Base-by-base conservation (phyloP, 1,284 basidiomycete genomes). In the Boletus subluridellus region DNA sequence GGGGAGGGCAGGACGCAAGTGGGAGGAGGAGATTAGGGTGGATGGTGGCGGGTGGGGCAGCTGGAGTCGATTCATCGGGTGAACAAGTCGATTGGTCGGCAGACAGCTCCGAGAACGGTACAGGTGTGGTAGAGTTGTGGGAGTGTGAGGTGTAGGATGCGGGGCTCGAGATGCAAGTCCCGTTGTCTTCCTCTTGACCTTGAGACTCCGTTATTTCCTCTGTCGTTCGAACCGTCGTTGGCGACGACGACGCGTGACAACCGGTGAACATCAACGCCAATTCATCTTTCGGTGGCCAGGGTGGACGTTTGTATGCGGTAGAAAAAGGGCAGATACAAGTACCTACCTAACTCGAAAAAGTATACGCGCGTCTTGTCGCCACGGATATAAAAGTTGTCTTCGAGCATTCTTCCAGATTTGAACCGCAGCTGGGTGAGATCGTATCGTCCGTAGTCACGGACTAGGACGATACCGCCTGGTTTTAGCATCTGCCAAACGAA, bases 361-460 rank as follows among this genome's bases (percentile, higher is more conserved):
- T 97, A 98, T 0, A 98, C 95, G 38, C 97, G 80, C 0, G 96
- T 99, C 64, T 95, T 96, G 74, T 99, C 96, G 1, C 96, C 96
- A 49, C 96, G 84, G 52, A 95, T 89, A 68, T 98, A 98, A 63
- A 96, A 92, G 71, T 96, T 95, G 52, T 96, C 94, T 42, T 93
- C 90, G 15, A 99, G 81, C 62, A 99, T 80, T 34, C 97, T 81
- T 2, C 90, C 86, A 21, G 84, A 82, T 74, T 94, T 96, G 80
- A 99, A 98, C 5, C 97, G 82, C 28, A 99, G 78, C 74, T 99
- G 96, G 1, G 95, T 91, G 52, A 94, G 83, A 72, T 99, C 97
- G 71, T 98, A 85, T 30, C 97, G 83, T 0, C 95, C 97, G 69
- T 99, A 99, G 73, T 99, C 97, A 7, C 97, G 86, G 61, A 99